Evolutionary conservation across 2,329 filamentous ascomycete genomes (phyloP).

Genomic region (Microdochium nivale): DNA sequence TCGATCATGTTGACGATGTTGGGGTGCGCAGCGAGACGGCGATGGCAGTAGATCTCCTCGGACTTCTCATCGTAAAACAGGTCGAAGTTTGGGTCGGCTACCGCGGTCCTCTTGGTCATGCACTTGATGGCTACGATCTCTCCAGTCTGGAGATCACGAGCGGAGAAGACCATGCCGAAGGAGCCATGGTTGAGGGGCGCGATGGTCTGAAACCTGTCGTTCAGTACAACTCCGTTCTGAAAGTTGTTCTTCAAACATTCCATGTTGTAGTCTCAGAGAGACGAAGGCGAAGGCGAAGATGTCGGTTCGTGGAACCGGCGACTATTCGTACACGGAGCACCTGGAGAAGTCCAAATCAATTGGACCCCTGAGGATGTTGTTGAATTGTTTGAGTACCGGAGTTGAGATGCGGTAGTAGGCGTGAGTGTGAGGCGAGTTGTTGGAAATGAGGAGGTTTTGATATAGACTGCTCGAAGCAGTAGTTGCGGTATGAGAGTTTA

Average conservation of each 20-base stretch:
- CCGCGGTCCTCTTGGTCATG: slow-evolving; percentile 70
- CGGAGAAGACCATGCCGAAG: slow-evolving; percentile 97
- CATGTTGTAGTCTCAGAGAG: slow-evolving; percentile 43
- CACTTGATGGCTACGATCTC: slow-evolving; percentile 92
- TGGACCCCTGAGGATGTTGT: not conserved
- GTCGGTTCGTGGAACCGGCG: slow-evolving; percentile 13
- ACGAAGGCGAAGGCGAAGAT: slow-evolving; percentile 23
- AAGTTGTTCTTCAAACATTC: slow-evolving; percentile 84
- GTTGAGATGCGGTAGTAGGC: no score
- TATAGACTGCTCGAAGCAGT: no score
- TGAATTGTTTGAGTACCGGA: no score
- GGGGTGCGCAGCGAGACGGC: slow-evolving; percentile 67
- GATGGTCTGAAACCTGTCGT: slow-evolving; percentile 84
- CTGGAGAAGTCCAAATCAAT: not conserved
- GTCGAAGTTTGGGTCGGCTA: slow-evolving; percentile 49
- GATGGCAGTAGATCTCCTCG: slow-evolving; percentile 73
- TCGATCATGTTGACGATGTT: slow-evolving; percentile 92
- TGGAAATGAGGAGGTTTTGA: no score
- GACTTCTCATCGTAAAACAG: slow-evolving; percentile 75
- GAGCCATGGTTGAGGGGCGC: slow-evolving; percentile 97
- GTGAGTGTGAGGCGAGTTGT: no score
- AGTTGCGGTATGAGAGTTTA: not conserved
- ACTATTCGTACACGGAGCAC: slow-evolving; percentile 13
- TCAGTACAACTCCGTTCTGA: slow-evolving; percentile 68
- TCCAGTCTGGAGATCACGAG: slow-evolving; percentile 67